Evolutionary conservation across 2,329 filamentous ascomycete species (phyloP).

Genomic region (Alternaria tenuissima): DNA sequence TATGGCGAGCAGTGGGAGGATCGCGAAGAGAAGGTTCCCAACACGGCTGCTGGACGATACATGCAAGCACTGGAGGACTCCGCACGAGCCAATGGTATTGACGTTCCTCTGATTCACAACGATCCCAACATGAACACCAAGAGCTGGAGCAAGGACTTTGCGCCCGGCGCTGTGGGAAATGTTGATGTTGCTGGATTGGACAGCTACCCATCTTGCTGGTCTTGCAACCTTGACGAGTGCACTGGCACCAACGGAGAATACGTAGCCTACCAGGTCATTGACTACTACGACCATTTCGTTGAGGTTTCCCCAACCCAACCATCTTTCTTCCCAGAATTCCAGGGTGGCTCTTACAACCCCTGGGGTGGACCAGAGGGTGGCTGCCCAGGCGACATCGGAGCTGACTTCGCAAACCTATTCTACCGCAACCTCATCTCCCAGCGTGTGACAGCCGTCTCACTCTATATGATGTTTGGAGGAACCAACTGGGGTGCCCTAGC

Average conservation of each 20-base stretch:
- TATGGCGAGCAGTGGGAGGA: constrained; percentile 54
- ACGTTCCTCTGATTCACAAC: constrained; percentile 66
- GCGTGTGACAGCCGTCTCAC: constrained; percentile 65
- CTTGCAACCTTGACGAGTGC: constrained; percentile 68
- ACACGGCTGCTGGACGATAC: constrained; percentile 61
- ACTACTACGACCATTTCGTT: constrained; percentile 59
- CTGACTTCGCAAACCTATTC: constrained; percentile 70
- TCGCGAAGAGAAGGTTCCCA: constrained; percentile 53
- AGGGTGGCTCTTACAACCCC: constrained; percentile 67
- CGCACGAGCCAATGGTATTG: constrained; percentile 65
- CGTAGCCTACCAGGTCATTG: constrained; percentile 61
- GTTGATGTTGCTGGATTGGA: constrained; percentile 64
- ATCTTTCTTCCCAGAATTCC: constrained; percentile 66
- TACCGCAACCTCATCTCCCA: constrained; percentile 70
- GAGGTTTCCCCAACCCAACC: constrained; percentile 57
- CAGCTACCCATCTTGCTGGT: constrained; percentile 66
- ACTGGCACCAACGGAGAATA: constrained; percentile 67
- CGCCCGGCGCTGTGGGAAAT: constrained; percentile 60
- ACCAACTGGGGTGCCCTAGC: constrained; percentile 70
- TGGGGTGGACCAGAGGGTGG: constrained; percentile 68
- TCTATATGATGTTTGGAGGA: constrained; percentile 73
- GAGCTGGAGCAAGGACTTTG: constrained; percentile 69
- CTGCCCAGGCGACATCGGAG: constrained; percentile 63
- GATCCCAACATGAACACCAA: constrained; percentile 66
- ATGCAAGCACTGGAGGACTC: constrained; percentile 65